Evolutionary conservation across 2,329 filamentous ascomycete genomes (phyloP), one percentile per base, ranked within the genome.

Genomic region (Rhinocladiella similis): DNA sequence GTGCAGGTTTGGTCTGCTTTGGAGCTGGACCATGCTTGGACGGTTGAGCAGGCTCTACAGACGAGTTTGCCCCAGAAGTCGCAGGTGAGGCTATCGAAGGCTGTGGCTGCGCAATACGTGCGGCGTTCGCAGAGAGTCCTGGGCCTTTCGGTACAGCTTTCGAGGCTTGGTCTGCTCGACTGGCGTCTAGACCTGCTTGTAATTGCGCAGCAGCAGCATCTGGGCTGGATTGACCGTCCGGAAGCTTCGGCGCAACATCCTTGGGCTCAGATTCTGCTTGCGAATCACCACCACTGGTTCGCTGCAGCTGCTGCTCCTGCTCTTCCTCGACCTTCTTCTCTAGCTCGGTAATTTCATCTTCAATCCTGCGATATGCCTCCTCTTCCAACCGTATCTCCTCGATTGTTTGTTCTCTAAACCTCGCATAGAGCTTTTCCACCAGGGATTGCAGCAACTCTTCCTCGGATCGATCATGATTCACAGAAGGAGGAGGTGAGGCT

Each of bases 351-450:
- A 95, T 83, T 63, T 96, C 88, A 56, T 78, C 78, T 70, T 85
- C 82, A 42, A 93, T 73, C 16, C 75, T 74, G 22, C 82, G 80
- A 67, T 87, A 88, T 50, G 77, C 80, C 56, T 79, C 80, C 75
- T 97, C 92, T 60, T 94, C 87, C 53, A 88, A 83, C 56, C 82
- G 79, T 57, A 97, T 89, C 66, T 87, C 82, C 54, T 78, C 76
- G n/a, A 91, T 80, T 47, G 87, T 78, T 42, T 86, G 77, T 45
- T 88, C 83, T 61, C 86, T 82, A 70, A 95, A 97, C 60, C 83
- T 81, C 12, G 83, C 80, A 69, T 94, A 95, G 1, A 96, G 79
- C 62, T 87, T 84, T 55, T 87, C 80, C 47, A 95, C 82, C 43
- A 96, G 75, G 2, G 57, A 53, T 47, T 62, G 58, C 5, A 66